These are phyloP conservation scores for Vachellia collinsii DNA, from an alignment of 306 rosid genomes.

Conservation along the genomic window DNA sequence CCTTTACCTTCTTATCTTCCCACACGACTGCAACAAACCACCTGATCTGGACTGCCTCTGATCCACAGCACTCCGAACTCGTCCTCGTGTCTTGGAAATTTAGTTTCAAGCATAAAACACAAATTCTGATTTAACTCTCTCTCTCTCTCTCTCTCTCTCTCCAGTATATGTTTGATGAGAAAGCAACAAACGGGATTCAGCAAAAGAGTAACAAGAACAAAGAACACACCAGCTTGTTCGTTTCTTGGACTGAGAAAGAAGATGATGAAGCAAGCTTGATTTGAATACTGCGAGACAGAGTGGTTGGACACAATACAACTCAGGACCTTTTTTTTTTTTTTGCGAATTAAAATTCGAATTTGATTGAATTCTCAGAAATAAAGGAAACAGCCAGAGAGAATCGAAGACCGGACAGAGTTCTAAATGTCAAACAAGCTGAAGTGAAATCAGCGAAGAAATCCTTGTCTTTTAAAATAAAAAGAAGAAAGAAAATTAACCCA, in stretches of 20 bases:
- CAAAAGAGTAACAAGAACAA: background rate
- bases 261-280: no score
- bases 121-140: background rate
- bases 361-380: background rate
- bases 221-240: background rate
- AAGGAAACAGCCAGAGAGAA: background rate
- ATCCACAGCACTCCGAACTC: no score
- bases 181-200: background rate
- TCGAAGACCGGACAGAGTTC: background rate
- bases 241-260: no score
- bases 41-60: background rate
- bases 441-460: background rate
- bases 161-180: background rate
- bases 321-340: background rate
- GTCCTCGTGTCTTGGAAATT: no score
- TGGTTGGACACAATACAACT: background rate
- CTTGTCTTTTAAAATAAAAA: no score
- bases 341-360: no score
- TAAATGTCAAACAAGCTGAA: background rate
- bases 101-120: no score
- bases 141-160: no score
- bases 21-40: background rate
- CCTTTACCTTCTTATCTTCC: background rate
- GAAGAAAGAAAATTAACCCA: background rate
- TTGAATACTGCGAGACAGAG: no score